Percentiles rank a stretch among this genome's conserved stretches.
phyloP scores from a whole-genome alignment of 2,329 filamentous ascomycete genomes.

The Trichoderma koningiopsis region DNA sequence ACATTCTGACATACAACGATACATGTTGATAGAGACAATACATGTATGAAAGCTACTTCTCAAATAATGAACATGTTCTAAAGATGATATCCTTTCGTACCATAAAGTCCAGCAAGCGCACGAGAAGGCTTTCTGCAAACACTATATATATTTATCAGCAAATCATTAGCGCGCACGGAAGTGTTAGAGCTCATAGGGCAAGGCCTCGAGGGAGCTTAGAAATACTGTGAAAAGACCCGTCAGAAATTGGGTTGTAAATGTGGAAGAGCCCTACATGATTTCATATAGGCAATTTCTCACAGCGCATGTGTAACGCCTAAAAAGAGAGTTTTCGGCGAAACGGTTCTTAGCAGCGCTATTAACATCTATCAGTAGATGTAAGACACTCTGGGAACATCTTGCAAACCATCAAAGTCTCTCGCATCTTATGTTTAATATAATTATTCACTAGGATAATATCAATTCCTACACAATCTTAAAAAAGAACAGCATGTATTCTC shows the following conservation, averaged over 20 bases:
- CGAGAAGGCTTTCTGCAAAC: not conserved
- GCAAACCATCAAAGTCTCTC: not conserved
- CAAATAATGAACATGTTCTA: not conserved
- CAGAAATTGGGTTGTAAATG: no score
- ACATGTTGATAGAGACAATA: no score
- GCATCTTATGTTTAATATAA: not conserved
- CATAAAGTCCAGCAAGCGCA: not conserved
- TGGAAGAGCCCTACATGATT: no score
- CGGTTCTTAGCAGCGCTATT: conserved; percentile 23
- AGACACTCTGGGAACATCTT: no score
- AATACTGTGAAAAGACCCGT: no score
- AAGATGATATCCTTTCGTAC: not conserved
- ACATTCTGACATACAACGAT: not conserved
- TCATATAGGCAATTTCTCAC: no score
- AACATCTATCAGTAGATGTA: no score
- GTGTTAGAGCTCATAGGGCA: no score
- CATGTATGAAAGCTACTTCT: not conserved
- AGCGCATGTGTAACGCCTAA: no score
- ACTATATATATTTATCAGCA: not conserved
- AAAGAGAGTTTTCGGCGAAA: conserved; percentile 32
- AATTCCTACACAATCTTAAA: not conserved
- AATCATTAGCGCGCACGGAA: no score
- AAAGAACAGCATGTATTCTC: not conserved
- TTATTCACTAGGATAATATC: not conserved
- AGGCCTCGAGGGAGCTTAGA: no score